Conservation (phyloP, 177 flowering plant genomes). For the Telopea speciosissima region DNA sequence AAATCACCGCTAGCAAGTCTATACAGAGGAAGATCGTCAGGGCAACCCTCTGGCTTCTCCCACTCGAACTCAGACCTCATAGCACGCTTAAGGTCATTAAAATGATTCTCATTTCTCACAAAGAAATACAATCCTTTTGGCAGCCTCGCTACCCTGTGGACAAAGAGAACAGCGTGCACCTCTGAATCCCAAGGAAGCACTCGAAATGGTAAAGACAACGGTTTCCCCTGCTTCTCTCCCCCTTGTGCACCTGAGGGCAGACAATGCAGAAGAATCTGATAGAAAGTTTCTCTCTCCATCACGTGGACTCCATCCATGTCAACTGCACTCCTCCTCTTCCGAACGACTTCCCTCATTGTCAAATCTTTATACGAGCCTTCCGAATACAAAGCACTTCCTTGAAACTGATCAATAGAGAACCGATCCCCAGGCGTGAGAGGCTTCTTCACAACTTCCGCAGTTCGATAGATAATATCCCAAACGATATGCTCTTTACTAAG, state of each 20-base stretch:
- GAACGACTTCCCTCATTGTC: conserved; percentile 63
- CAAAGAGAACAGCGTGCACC: conserved; percentile 79
- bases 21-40: conserved; percentile 62
- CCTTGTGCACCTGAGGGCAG: conserved; percentile 62
- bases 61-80: conserved; percentile 61
- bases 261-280: conserved; percentile 75
- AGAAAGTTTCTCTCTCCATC: conserved; percentile 60
- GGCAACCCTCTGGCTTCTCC: conserved; percentile 91
- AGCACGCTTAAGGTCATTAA: conserved; percentile 45
- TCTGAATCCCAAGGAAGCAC: conserved; percentile 80
- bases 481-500: conserved; percentile 80
- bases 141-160: conserved; percentile 67
- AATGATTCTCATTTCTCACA: conserved; percentile 77
- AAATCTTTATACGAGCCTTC: conserved; percentile 51
- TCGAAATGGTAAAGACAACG: conserved; percentile 68
- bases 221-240: conserved; percentile 49
- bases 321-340: conserved; percentile 92
- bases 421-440: conserved; percentile 31
- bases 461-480: conserved; percentile 81
- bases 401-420: conserved; percentile 32
- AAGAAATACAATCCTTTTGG: conserved; percentile 80
- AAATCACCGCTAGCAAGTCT: conserved; percentile 61
- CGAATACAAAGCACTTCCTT: conserved; percentile 36
- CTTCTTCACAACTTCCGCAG: conserved; percentile 74
- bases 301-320: conserved; percentile 78